Evolutionary conservation across 169 alveolate species (phyloP).

Genomic region (Babesia divergens): DNA sequence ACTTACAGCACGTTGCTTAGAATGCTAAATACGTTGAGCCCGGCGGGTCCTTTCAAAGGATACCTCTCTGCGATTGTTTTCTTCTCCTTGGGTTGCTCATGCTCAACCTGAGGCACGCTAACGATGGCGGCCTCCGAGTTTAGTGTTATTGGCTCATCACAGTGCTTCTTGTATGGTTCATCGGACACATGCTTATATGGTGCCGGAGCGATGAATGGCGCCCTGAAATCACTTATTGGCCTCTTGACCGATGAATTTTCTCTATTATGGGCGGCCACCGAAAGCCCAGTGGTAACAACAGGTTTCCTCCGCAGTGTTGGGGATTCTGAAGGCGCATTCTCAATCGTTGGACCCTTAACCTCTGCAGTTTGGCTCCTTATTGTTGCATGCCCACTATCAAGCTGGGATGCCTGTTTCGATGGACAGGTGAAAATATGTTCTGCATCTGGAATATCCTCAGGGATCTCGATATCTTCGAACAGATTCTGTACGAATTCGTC

Average conservation of each 20-base stretch:
- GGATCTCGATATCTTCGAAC: not conserved
- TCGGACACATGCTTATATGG: not conserved
- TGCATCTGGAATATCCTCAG: not conserved
- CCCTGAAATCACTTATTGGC: not conserved
- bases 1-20: not conserved
- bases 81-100: not conserved
- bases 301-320: not conserved
- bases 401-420: too few species aligned
- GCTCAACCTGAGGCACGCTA: not conserved
- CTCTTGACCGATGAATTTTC: not conserved
- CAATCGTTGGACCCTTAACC: not conserved
- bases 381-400: not conserved
- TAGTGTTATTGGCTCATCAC: not conserved
- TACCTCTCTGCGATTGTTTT: not conserved
- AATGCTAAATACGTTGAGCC: not conserved
- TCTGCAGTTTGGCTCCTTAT: not conserved
- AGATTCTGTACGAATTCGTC: not conserved
- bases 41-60: constrained; percentile 8
- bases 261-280: not conserved
- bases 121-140: not conserved
- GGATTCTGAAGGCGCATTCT: not conserved
- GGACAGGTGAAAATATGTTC: not conserved
- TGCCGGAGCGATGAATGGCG: not conserved
- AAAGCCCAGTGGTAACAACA: not conserved
- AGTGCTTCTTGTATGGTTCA: not conserved